Evolutionary conservation across 768 basidiomycete species (phyloP), one percentile per base, ranked within the genome.

Genomic region (Xerocomus spinulosus): DNA sequence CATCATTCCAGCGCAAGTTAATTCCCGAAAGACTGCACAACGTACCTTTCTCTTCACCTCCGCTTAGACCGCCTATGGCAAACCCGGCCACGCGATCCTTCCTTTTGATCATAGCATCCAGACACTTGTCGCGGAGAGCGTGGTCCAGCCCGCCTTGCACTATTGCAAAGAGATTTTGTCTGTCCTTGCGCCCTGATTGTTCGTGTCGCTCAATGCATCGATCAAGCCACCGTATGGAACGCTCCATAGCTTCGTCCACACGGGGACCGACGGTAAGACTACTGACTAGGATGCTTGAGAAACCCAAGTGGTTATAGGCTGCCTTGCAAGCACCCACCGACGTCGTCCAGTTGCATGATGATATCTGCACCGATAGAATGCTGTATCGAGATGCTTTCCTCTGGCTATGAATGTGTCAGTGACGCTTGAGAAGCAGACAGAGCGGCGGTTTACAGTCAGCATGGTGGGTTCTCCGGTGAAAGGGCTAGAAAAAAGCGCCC

Each of bases 291-390:
- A 14, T 25, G 36, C 9, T 37, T 55, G 34, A 49, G 47, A 49
- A 53, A 18, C 20, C 24, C 10, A 12, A 37, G 21, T 34, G 32
- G 14, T 10, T 3, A 29, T 33, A 13, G 23, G 32, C 9, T 44
- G 40, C 2, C 42, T 21, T 0, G 21, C 45, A 41, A 30, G 32
- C 36, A 70, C 83, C 64, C 57, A 85, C 89, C 89, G 42, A 93
- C 91, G 66, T 93, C 91, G 63, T 93, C 91, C 15, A 92, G 76
- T 63, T 91, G 92, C 92, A 95, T 94, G 51, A 95, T 91, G 50
- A 95, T 95, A 62, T 95, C 92, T 23, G 85, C 88, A 5, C 92
- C 91, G 35, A 95, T 92, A 8, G 85, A 75, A 60, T 95, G 92
- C 61, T 95, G 91, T 58, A 92, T 87, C 14, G 82, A 81, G 34